phyloP scores from a whole-genome alignment of 2,329 filamentous ascomycete genomes.

The Phaeomoniella chlamydospora region DNA sequence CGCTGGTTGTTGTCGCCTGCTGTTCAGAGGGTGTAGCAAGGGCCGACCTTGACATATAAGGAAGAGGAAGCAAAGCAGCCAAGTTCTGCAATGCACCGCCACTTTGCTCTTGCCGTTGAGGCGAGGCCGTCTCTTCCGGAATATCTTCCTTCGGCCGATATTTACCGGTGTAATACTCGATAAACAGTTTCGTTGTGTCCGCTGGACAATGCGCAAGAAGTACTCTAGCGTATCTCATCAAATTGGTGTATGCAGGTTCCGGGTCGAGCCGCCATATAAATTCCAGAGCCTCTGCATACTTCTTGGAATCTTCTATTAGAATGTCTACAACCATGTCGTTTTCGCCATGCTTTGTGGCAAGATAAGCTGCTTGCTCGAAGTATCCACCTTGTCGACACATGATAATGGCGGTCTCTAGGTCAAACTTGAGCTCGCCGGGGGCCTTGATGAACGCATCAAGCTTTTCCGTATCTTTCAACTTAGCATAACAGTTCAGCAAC shows the following conservation, averaged over 20 bases:
- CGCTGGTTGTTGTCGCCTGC: conserved; percentile 33
- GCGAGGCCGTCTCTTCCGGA: conserved; percentile 31
- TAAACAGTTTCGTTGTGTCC: conserved; percentile 74
- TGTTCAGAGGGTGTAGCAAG: conserved; percentile 39
- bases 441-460: conserved; percentile 94
- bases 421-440: conserved; percentile 86
- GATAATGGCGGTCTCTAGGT: conserved; percentile 87
- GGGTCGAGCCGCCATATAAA: conserved; percentile 85
- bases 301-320: conserved; percentile 85
- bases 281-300: conserved; percentile 72
- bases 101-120: conserved; percentile 29
- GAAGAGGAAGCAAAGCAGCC: conserved; percentile 66
- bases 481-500: conserved; percentile 92
- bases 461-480: conserved; percentile 93
- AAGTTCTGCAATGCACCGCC: conserved; percentile 75
- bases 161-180: conserved; percentile 83
- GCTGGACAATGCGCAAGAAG: conserved; percentile 74
- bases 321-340: conserved; percentile 91
- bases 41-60: conserved; percentile 61
- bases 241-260: conserved; percentile 64
- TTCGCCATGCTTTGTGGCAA: conserved; percentile 88
- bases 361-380: conserved; percentile 87
- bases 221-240: conserved; percentile 92
- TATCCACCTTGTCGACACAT: conserved; percentile 98
- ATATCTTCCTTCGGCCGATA: conserved; percentile 61